Base-by-base conservation (phyloP, 352 stramenopile genomes). In the Poterioochromonas sp. region DNA sequence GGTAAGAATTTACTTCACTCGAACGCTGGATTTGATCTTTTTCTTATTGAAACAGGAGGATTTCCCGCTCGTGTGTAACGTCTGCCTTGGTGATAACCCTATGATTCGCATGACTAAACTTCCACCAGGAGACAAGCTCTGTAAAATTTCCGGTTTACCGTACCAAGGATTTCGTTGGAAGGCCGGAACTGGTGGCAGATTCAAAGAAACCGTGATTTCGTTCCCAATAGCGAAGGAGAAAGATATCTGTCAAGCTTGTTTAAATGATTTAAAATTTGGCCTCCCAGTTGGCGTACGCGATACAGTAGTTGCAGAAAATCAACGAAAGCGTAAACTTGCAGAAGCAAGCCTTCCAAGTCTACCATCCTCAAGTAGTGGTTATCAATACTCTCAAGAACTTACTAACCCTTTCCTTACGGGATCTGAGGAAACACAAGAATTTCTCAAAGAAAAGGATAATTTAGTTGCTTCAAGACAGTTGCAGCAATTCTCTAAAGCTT, bases 31-130 rank as follows among this genome's bases (percentile, higher is more conserved):
- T n/a, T n/a, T n/a, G n/a, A n/a, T n/a, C n/a, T n/a, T n/a, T n/a
- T n/a, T n/a, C n/a, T n/a, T n/a, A n/a, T 73, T 26, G 29, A n/a
- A 5, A 47, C 15, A 73, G 63, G 63, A 73, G 8, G 94, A 98
- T 81, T 98, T 98, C 84, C 95, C 95, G 74, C 88, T 98, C 76
- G 88, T 98, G 0, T 99, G 96, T 81, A 95, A 99, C 85, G 96
- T 91, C 29, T 99, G 96, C 83, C 88, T 99, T 40, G 96, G 96
- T 49, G 93, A 98, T 82, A 98, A 98, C 80, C 94, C 95, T 62
- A 98, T 98, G 86, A 92, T 99, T 73, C 93, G 96, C 73, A 99
- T 99, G 96, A 98, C 97, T 80, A 97, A 98, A 82, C 92, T 98
- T 84, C 80, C 88, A 15, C 91, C 92, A 79, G 95, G 94, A 43